These are phyloP conservation scores for Drosera spatulata DNA, from an alignment of 179 eudicot genomes.

Conservation along the genomic window DNA sequence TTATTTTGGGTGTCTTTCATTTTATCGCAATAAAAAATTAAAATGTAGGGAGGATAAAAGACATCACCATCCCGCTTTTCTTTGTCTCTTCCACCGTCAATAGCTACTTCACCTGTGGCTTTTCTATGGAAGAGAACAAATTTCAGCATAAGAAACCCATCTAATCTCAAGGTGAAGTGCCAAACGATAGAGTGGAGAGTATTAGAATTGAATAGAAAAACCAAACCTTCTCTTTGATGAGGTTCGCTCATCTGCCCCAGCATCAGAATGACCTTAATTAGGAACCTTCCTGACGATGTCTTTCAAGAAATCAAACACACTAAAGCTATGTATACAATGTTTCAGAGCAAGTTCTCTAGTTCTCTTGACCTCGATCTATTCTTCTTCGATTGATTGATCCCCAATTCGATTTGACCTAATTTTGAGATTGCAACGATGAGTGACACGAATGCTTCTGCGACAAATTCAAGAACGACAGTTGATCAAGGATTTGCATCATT, in stretches of 20 bases:
- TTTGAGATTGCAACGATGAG: too few relatives aligned
- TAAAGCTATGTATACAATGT: slow-evolving; percentile 85
- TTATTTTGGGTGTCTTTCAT: too few relatives aligned
- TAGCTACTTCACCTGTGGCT: slow-evolving; percentile 49
- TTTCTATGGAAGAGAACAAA: slow-evolving; percentile 34
- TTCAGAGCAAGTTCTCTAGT: slow-evolving; percentile 7
- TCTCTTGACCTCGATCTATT: too few relatives aligned
- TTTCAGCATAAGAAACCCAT: neutral
- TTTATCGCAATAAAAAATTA: too few relatives aligned
- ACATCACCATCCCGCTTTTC: slow-evolving; percentile 64
- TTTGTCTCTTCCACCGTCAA: slow-evolving; percentile 87
- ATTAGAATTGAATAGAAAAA: neutral
- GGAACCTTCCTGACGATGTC: slow-evolving; percentile 96
- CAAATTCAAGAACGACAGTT: too few relatives aligned
- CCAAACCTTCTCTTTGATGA: slow-evolving; percentile 64
- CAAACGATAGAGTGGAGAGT: neutral
- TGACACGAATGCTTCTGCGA: too few relatives aligned
- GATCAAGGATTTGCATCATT: too few relatives aligned
- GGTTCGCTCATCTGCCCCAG: slow-evolving; percentile 52
- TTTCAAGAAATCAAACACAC: slow-evolving; percentile 90
- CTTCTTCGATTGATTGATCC: too few relatives aligned
- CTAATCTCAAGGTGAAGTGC: neutral
- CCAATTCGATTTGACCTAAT: too few relatives aligned
- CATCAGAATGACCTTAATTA: slow-evolving; percentile 78
- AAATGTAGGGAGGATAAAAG: neutral